phyloP scores from a whole-genome alignment of 306 rosid genomes.

The Biancaea sappan region DNA sequence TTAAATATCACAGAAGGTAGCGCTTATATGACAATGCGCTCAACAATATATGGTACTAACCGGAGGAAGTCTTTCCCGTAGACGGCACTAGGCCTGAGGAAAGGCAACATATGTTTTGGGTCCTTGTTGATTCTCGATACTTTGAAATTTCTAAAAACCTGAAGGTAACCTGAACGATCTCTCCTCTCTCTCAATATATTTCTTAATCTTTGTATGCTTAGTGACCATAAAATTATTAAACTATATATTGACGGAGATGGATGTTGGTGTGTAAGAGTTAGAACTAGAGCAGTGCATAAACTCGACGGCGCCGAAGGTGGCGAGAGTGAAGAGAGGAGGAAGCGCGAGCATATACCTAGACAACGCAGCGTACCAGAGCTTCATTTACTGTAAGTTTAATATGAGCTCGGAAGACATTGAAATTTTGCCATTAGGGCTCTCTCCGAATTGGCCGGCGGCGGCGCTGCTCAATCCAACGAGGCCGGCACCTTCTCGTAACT shows the following conservation, averaged over 20 bases:
- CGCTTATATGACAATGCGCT: constrained; percentile 40
- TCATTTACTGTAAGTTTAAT: constrained; percentile 48
- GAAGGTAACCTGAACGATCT: too few relatives aligned
- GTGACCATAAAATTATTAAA: too few relatives aligned
- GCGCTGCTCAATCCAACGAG: constrained; percentile 51
- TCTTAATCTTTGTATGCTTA: too few relatives aligned
- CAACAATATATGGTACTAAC: constrained; percentile 68
- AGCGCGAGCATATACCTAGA: constrained; percentile 54
- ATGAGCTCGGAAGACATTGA: constrained; percentile 55
- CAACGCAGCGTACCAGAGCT: constrained; percentile 56
- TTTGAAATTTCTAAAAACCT: constrained; percentile 38
- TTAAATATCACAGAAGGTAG: constrained; percentile 32
- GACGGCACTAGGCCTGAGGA: constrained; percentile 57
- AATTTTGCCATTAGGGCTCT: constrained; percentile 50
- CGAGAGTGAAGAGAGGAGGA: constrained; percentile 46
- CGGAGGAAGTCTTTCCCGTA: constrained; percentile 58
- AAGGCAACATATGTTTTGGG: constrained; percentile 59
- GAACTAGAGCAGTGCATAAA: constrained; percentile 46
- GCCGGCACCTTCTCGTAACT: constrained; percentile 47
- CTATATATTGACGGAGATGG: too few relatives aligned
- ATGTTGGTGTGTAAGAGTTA: constrained; percentile 24
- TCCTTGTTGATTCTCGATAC: constrained; percentile 46
- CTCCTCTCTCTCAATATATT: too few relatives aligned
- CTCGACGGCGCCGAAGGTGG: constrained; percentile 55
- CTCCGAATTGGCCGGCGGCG: constrained; percentile 67